Base-by-base conservation (phyloP, 192 early-diverging fungal species). In the Dissophora ornata region DNA sequence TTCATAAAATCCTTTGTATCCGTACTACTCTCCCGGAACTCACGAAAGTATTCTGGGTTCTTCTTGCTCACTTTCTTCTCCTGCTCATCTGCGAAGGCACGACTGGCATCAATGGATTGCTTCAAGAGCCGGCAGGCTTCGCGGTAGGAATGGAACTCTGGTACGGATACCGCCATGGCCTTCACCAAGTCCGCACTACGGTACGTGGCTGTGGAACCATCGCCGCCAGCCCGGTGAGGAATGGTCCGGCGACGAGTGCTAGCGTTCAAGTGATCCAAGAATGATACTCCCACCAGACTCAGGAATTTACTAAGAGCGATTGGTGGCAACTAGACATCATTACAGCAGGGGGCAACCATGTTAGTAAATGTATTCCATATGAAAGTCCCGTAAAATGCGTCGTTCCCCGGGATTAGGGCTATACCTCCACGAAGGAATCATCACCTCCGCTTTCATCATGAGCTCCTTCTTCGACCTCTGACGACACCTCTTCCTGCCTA, bases 1-100 rank as follows among this genome's bases (percentile, higher is more conserved):
- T 77, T 77, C 52, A 77, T 77, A 57, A 77, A 67, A 7, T 77
- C 73, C 36, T 67, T 77, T 4, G 32, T 25, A 7, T 59, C 73
- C 3, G 59, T 2, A 24, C 65, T 54, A 15, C 73, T 66, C 30
- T 67, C 64, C 2, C 63, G 73, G n/a, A 67, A 67, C 33, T 77
- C 73, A 2, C 51, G 42, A 44, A 77, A 62, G 29, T 51, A 77
- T 3, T 67, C 64, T 42, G 73, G 73, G 18, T 77, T 77, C n/a
- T 47, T 49, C 44, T 62, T 61, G 49, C 41, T 36, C 3, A 77
- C 24, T 22, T 53, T 59, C n/a, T 32, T 49, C 25, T 77, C 73
- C 28, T 67, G 58, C n/a, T 67, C 65, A 2, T 29, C 34, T 8
- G 48, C 48, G 11, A 44, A 47, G 7, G 58, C 52, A 3, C 73